These are phyloP conservation scores for Aspergillus haitiensis DNA, from an alignment of 495 filamentous ascomycete genomes.

Conservation along the genomic window DNA sequence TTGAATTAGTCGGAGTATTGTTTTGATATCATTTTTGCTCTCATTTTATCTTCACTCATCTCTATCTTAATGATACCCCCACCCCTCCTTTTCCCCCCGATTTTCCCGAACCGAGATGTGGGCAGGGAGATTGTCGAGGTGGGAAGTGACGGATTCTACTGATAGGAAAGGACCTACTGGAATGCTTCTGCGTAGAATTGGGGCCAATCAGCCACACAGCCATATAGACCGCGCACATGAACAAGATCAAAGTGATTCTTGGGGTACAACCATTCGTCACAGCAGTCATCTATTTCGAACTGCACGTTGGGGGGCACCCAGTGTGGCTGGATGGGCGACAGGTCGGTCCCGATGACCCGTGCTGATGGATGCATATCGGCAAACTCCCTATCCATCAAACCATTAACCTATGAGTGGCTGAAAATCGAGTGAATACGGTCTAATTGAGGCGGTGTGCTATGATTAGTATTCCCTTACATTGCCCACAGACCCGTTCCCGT, in stretches of 20 bases:
- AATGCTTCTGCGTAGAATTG: constrained; percentile 8
- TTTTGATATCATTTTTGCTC: neutral
- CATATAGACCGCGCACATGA: constrained; percentile 15
- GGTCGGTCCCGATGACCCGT: constrained; percentile 26
- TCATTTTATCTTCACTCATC: neutral
- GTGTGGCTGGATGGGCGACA: constrained; percentile 17
- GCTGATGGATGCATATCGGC: constrained; percentile 23
- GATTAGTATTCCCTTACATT: constrained; percentile 1
- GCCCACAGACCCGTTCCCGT: constrained; percentile 22
- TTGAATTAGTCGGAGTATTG: neutral
- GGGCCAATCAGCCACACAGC: constrained; percentile 16
- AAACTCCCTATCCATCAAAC: constrained; percentile 13
- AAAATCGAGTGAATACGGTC: neutral
- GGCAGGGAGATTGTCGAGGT: neutral
- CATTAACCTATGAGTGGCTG: neutral
- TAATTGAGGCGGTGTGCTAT: neutral
- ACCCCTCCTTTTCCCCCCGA: neutral
- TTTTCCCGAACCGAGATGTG: too few species aligned
- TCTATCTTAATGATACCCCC: neutral
- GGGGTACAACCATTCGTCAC: constrained; percentile 14
- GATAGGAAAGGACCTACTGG: neutral
- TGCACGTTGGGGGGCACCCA: constrained; percentile 23
- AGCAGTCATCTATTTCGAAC: constrained; percentile 21
- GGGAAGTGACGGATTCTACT: neutral
- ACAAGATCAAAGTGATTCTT: constrained; percentile 18